Conservation (phyloP, 176 grass and related monocot genomes). For the Panicum miliaceum region DNA sequence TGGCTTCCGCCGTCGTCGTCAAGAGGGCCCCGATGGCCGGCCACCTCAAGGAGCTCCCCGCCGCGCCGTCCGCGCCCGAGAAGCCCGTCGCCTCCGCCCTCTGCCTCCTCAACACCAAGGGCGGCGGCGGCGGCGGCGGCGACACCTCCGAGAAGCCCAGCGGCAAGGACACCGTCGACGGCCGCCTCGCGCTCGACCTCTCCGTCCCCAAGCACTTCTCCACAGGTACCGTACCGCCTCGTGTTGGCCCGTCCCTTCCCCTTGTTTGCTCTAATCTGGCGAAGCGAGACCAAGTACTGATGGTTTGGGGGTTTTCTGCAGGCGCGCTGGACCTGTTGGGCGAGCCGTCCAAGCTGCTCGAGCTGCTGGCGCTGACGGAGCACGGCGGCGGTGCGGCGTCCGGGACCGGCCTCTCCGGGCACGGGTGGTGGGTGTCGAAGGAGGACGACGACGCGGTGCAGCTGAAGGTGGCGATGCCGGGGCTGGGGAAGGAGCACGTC, state of each 20-base stretch:
- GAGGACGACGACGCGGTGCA: constrained; percentile 53
- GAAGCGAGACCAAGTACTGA: background rate
- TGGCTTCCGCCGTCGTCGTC: constrained; percentile 52
- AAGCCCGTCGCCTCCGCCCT: background rate
- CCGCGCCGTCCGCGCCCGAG: background rate
- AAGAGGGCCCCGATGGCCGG: constrained; percentile 23
- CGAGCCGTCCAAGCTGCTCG: constrained; percentile 41
- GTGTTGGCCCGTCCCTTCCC: background rate
- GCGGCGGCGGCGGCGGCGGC: background rate
- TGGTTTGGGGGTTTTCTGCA: background rate
- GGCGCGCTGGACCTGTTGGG: constrained; percentile 11
- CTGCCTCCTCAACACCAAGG: constrained; percentile 49
- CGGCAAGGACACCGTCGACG: background rate
- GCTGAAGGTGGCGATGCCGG: constrained; percentile 72
- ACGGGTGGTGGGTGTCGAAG: constrained; percentile 51
- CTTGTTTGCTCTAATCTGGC: background rate
- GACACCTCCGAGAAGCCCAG: background rate
- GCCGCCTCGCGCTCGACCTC: background rate
- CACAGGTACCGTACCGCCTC: constrained; percentile 7
- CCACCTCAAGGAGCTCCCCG: constrained; percentile 46
- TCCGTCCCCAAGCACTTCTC: constrained; percentile 18
- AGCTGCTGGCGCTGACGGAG: constrained; percentile 53
- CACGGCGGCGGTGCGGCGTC: background rate
- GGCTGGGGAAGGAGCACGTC: constrained; percentile 76
- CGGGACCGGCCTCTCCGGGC: background rate